Conservation (phyloP, 345 rosid species). For the Ailanthus altissimus region DNA sequence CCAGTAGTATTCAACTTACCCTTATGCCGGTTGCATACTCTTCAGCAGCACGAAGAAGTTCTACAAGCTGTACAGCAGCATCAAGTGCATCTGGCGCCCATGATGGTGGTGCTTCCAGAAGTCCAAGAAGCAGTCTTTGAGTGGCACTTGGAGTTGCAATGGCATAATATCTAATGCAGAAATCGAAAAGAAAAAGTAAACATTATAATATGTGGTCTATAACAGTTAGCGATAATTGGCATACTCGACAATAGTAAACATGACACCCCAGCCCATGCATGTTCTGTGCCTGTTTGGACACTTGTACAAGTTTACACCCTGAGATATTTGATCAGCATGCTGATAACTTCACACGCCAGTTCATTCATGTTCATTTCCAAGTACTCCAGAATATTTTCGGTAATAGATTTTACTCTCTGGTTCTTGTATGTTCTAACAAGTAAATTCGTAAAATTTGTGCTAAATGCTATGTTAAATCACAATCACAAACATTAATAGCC, state of each 20-base stretch:
- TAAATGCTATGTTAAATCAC: not conserved
- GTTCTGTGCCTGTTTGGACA: not conserved
- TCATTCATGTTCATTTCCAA: not conserved
- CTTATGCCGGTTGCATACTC: conserved; percentile 94
- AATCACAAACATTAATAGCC: not conserved
- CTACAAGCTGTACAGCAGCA: conserved; percentile 99
- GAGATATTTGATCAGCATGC: not conserved
- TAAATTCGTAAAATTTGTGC: not conserved
- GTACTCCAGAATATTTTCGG: not conserved
- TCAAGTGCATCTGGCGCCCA: conserved; percentile 99
- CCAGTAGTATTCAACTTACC: conserved; percentile 47
- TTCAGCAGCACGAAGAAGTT: conserved; percentile 96
- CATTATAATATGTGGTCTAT: not conserved
- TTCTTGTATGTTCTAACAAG: not conserved
- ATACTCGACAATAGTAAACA: conserved; percentile 10
- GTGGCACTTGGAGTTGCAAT: conserved; percentile 99
- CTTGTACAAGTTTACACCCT: not conserved
- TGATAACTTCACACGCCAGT: not conserved
- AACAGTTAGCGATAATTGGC: not conserved
- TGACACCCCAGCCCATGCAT: not conserved
- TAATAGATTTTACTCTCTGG: not conserved
- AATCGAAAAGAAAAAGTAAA: conserved; percentile 14
- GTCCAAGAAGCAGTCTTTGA: conserved; percentile 95
- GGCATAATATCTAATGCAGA: conserved; percentile 73
- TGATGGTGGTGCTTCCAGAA: conserved; percentile 96